These are phyloP conservation scores for Ceratobasidium sp. DNA, from an alignment of 1,284 basidiomycete species.

Conservation along the genomic window DNA sequence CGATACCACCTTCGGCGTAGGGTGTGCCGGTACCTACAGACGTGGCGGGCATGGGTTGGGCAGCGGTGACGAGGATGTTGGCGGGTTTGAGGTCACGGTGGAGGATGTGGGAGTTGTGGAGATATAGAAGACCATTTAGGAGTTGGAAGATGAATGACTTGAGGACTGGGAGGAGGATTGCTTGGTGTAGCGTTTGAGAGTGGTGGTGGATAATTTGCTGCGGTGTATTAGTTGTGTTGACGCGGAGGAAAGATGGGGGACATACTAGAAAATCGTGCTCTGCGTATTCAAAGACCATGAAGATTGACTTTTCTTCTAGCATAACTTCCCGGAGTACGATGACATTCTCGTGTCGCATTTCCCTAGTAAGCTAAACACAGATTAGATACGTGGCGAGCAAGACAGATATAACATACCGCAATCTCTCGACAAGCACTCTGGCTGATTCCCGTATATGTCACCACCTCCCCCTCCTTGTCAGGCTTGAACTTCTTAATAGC, in stretches of 20 bases:
- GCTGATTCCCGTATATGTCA: conserved; percentile 96
- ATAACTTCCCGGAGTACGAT: conserved; percentile 94
- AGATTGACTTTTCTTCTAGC: conserved; percentile 96
- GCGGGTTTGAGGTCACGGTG: conserved; percentile 98
- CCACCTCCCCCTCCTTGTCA: conserved; percentile 95
- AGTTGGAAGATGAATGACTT: conserved; percentile 96
- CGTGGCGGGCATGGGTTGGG: conserved; percentile 44
- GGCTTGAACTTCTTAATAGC: conserved; percentile 99
- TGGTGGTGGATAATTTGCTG: conserved; percentile 99
- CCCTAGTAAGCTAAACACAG: conserved; percentile 80
- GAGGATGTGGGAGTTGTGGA: conserved; percentile 94
- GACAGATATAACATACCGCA: conserved; percentile 67
- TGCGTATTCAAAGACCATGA: conserved; percentile 99
- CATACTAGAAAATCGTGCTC: conserved; percentile 95
- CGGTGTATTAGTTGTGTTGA: conserved; percentile 24
- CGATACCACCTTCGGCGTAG: conserved; percentile 67
- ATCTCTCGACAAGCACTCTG: conserved; percentile 98
- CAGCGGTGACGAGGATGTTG: conserved; percentile 93
- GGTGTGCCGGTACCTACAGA: conserved; percentile 3
- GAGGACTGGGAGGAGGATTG: conserved; percentile 79
- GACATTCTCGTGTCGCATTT: conserved; percentile 93
- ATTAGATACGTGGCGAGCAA: neutral
- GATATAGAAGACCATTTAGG: conserved; percentile 93
- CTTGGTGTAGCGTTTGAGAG: conserved; percentile 80
- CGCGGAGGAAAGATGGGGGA: conserved; percentile 11